Conservation (phyloP, 768 basidiomycete genomes). For the Imleria badia region DNA sequence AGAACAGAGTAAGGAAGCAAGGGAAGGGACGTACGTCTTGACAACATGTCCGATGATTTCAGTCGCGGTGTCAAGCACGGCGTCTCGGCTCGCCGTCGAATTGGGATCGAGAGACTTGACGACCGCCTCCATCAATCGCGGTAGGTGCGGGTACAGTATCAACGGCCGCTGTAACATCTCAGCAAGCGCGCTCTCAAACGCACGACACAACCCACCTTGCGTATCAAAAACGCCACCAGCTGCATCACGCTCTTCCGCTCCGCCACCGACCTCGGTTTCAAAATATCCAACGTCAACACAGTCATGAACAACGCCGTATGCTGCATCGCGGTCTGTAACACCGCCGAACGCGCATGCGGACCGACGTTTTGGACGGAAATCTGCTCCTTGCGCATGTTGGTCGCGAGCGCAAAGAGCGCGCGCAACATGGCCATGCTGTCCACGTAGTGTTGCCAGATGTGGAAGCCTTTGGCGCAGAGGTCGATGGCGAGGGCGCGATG, state of each 20-base stretch:
- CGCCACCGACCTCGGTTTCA: conserved; percentile 70
- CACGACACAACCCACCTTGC: conserved; percentile 56
- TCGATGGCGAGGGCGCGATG: conserved; percentile 81
- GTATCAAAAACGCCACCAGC: conserved; percentile 88
- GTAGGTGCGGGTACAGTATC: conserved; percentile 79
- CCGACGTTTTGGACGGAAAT: conserved; percentile 67
- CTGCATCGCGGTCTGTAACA: conserved; percentile 78
- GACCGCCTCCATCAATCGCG: conserved; percentile 88
- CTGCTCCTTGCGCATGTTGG: conserved; percentile 66
- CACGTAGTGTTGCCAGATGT: conserved; percentile 92
- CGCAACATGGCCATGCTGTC: conserved; percentile 89
- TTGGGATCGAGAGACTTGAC: conserved; percentile 97
- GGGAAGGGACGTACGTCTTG: conserved; percentile 59
- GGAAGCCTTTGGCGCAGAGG: conserved; percentile 86
- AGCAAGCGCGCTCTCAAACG: background rate
- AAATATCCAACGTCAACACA: conserved; percentile 85
- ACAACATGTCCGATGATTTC: conserved; percentile 96
- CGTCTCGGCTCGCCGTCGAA: conserved; percentile 69
- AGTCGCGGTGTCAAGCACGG: conserved; percentile 86
- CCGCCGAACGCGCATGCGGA: conserved; percentile 77
- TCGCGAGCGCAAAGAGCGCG: conserved; percentile 78
- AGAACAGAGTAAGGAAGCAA: background rate
- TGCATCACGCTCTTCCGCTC: conserved; percentile 90
- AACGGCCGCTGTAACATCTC: conserved; percentile 62
- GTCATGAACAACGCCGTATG: conserved; percentile 94